Conservation (phyloP, 192 early-diverging fungal species). For the Entomortierella chlamydospora region DNA sequence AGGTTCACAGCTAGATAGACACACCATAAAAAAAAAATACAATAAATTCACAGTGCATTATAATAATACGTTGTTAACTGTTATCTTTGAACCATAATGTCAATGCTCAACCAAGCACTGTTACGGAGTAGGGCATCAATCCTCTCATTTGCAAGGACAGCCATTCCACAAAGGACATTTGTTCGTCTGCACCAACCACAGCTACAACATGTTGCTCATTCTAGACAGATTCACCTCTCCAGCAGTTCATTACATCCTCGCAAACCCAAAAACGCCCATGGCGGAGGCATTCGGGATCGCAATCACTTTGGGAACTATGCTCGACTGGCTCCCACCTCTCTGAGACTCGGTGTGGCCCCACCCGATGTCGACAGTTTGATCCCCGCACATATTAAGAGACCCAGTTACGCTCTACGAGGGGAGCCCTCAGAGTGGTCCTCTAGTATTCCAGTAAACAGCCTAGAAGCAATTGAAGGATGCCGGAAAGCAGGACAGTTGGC, state of each 20-base stretch:
- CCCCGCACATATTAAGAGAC: slow-evolving; percentile 60
- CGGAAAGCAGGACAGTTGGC: slow-evolving; percentile 67
- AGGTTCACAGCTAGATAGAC: background rate
- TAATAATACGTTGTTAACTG: no score
- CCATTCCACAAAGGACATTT: background rate
- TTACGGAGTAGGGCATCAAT: background rate
- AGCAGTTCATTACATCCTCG: slow-evolving; percentile 4
- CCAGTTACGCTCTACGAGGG: slow-evolving; percentile 69
- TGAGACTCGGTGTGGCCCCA: slow-evolving; percentile 27
- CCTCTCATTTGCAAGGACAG: background rate
- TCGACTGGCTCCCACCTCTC: slow-evolving; percentile 32
- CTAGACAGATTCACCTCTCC: slow-evolving; percentile 15
- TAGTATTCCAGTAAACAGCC: slow-evolving; percentile 54
- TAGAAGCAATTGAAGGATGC: slow-evolving; percentile 55
- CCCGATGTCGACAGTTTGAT: slow-evolving; percentile 46
- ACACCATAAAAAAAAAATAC: background rate
- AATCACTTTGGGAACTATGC: slow-evolving; percentile 45
- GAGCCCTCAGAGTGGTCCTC: slow-evolving; percentile 59
- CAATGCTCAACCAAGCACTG: background rate
- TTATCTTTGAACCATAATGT: no score
- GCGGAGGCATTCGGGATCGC: slow-evolving; percentile 24
- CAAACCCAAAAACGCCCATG: slow-evolving; percentile 29
- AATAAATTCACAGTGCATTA: no score
- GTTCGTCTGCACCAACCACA: background rate
- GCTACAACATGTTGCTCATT: background rate